A percentile compares a stretch with the other conserved stretches of the same genome.
phyloP scores from a whole-genome alignment of 2,329 filamentous ascomycete species.

The Claviceps lovelessii region DNA sequence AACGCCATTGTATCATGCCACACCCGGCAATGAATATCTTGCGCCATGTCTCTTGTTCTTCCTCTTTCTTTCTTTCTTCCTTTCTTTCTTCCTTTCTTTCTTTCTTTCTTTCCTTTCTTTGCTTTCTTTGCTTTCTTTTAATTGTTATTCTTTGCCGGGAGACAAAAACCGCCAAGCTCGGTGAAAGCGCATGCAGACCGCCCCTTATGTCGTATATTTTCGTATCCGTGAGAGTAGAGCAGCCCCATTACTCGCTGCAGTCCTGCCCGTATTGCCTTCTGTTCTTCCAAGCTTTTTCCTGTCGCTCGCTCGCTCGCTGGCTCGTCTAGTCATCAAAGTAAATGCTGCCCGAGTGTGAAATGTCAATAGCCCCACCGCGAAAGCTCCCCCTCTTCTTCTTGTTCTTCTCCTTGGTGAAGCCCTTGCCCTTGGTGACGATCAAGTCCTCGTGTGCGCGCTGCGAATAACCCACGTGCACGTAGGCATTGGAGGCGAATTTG shows the following conservation, averaged over 20 bases:
- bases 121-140: too few species aligned
- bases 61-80: too few species aligned
- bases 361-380: conserved; percentile 77
- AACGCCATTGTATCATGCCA: neutral
- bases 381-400: conserved; percentile 92
- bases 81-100: too few species aligned
- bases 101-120: too few species aligned
- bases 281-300: neutral
- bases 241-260: too few species aligned
- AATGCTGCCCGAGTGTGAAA: conserved; percentile 66
- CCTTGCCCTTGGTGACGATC: conserved; percentile 83
- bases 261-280: too few species aligned
- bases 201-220: too few species aligned
- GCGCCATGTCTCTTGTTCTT: neutral
- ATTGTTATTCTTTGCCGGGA: too few species aligned
- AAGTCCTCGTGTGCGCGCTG: conserved; percentile 78
- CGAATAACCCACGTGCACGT: conserved; percentile 74
- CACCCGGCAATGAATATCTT: neutral
- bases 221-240: too few species aligned
- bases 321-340: conserved; percentile 74
- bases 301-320: neutral
- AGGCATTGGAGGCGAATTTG: conserved; percentile 63
- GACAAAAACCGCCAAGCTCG: too few species aligned
- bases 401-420: conserved; percentile 99
- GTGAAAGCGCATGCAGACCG: too few species aligned